Evolutionary conservation across 2,329 filamentous ascomycete species (phyloP), one percentile per base, ranked within the genome.

Genomic region (Sporothrix schenckii): DNA sequence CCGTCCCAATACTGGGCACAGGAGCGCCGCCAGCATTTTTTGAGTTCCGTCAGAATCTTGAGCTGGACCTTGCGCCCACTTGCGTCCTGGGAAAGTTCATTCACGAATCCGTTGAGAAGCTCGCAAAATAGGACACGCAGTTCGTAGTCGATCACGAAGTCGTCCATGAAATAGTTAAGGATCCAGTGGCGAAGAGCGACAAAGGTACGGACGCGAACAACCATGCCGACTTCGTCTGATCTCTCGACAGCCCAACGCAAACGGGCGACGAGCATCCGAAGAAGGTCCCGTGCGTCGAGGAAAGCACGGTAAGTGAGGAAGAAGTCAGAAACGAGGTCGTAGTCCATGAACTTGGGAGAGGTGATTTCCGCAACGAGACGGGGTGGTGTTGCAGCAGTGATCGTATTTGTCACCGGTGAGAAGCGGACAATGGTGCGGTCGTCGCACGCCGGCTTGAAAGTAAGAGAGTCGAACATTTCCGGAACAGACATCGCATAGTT

Each of bases 101-200:
- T 81, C 4, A 87, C 84, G 60, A 90, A 85, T 66, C 84, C 82
- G 78, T 98, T 97, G 71, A 97, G 84, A 10, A 93, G 84, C 44
- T 89, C 84, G 80, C 94, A 97, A 77, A 97, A 97, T 19, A 88
- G 87, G 5, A 87, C 83, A 10, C 94, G 89, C 44, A 98, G 83
- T 58, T 87, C 83, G 77, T 91, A 89, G 77, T 94, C 89, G 30
- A 90, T 80, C 53, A 96, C 88, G 78, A 97, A 99, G 78, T 99
- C 95, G 77, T 99, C 95, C 69, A 92, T 86, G 75, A 98, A 99
- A 80, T 99, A 99, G 79, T 99, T 99, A 73, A 99, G 81, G 70
- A 98, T 94, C 95, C 95, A 99, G 80, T 99, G 95, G 70, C 95
- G 89, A 58, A 98, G 85, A 9, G 95, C 95, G 34, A 97, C 95